A percentile compares a stretch with the other conserved stretches of the same genome.
phyloP scores from a whole-genome alignment of 768 basidiomycete genomes.

The Boletus sensibilis region DNA sequence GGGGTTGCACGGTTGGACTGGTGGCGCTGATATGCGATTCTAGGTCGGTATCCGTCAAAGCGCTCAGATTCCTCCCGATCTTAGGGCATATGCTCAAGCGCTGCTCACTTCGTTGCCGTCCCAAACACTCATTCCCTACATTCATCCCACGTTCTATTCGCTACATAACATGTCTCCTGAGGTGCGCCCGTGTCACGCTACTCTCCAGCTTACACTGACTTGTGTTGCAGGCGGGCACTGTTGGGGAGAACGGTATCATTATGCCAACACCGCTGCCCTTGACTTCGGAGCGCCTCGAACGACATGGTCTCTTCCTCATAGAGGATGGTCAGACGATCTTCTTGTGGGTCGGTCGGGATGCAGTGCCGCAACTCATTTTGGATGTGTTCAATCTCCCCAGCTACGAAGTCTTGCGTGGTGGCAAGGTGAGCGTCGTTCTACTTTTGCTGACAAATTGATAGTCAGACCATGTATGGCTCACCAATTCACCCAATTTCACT shows the following conservation, averaged over 20 bases:
- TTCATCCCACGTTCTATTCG: conserved; percentile 94
- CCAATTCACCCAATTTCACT: not conserved
- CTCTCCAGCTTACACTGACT: conserved; percentile 2
- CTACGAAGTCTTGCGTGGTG: conserved; percentile 88
- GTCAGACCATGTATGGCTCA: not conserved
- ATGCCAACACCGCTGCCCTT: conserved; percentile 86
- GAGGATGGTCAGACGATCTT: conserved; percentile 98
- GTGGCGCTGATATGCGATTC: not conserved
- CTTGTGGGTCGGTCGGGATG: conserved; percentile 97
- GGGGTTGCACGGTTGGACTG: not conserved
- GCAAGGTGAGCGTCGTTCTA: conserved; percentile 60
- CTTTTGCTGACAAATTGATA: not conserved
- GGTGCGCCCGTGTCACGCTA: conserved; percentile 40
- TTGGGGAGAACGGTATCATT: conserved; percentile 85
- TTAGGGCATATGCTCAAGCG: conserved; percentile 92
- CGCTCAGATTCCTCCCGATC: conserved; percentile 94
- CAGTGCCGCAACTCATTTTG: conserved; percentile 90
- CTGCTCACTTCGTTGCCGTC: conserved; percentile 88
- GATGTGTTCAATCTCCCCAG: conserved; percentile 91
- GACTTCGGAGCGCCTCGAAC: conserved; percentile 91
- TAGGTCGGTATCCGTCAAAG: conserved; percentile 95
- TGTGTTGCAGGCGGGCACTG: conserved; percentile 71
- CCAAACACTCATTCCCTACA: conserved; percentile 87
- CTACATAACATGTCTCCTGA: conserved; percentile 95
- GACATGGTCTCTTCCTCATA: conserved; percentile 94